A percentile compares a stretch with the other conserved stretches of the same genome.
Evolutionary conservation across 768 basidiomycete species (phyloP).

Genomic region (Boletus fagicola): DNA sequence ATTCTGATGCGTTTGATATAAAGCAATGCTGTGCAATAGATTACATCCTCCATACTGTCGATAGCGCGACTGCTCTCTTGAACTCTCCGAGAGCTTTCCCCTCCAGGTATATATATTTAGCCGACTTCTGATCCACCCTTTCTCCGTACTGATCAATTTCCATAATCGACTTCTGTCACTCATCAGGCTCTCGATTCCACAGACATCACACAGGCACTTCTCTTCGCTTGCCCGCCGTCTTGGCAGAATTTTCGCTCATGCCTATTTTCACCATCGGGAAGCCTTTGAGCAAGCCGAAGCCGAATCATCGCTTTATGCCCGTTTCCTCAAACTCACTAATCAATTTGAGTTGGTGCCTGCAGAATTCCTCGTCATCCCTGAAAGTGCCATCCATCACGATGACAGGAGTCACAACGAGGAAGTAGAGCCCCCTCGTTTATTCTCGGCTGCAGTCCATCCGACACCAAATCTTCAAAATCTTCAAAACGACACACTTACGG

Average conservation of each 20-base stretch:
- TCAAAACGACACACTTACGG: constrained; percentile 12
- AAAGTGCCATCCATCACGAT: constrained; percentile 35
- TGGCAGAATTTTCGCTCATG: constrained; percentile 94
- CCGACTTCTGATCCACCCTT: constrained; percentile 17
- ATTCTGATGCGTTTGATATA: constrained; percentile 17
- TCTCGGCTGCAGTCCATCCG: constrained; percentile 41
- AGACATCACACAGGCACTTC: constrained; percentile 83
- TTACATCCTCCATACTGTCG: constrained; percentile 90
- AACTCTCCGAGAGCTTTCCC: constrained; percentile 92
- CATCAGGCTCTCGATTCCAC: constrained; percentile 74
- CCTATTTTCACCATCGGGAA: constrained; percentile 93
- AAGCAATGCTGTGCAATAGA: constrained; percentile 97
- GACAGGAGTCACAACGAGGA: constrained; percentile 28
- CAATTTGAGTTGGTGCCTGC: constrained; percentile 79
- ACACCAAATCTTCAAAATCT: constrained; percentile 10
- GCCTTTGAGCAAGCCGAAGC: constrained; percentile 88
- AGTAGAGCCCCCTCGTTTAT: constrained; percentile 40
- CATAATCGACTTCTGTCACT: constrained; percentile 1
- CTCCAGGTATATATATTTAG: constrained; percentile 58
- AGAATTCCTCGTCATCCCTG: constrained; percentile 82
- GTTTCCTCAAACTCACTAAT: constrained; percentile 80
- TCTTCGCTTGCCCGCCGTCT: constrained; percentile 86
- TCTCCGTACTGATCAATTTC: constrained; percentile 20
- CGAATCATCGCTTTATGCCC: constrained; percentile 85
- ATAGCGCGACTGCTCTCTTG: constrained; percentile 88